Percentiles rank a stretch among this genome's conserved stretches.
Evolutionary conservation across 2,329 filamentous ascomycete species (phyloP).

Genomic region (Podosphaera aphanis): DNA sequence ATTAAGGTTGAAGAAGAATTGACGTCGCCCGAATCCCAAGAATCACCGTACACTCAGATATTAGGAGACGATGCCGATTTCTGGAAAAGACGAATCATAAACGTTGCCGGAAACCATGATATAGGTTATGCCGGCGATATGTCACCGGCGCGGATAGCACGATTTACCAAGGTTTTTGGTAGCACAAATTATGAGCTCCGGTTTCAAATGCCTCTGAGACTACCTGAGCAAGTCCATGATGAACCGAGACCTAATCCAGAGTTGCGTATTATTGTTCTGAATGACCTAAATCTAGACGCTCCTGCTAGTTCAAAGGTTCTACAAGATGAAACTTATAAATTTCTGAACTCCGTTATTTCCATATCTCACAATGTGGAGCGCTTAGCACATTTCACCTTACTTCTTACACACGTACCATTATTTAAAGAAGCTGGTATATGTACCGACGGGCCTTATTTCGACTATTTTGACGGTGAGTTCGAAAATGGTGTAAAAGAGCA

Average conservation of each 20-base stretch:
- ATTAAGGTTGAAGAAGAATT: slow-evolving; percentile 36
- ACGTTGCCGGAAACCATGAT: slow-evolving; percentile 86
- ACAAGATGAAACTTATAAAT: slow-evolving; percentile 55
- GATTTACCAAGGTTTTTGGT: slow-evolving; percentile 72
- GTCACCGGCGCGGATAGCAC: slow-evolving; percentile 44
- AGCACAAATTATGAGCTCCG: slow-evolving; percentile 75
- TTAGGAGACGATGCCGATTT: slow-evolving; percentile 21
- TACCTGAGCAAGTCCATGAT: slow-evolving; percentile 21
- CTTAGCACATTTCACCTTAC: slow-evolving; percentile 48
- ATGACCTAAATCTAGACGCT: slow-evolving; percentile 81
- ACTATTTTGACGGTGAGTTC: slow-evolving; percentile 43
- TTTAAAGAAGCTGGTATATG: slow-evolving; percentile 67
- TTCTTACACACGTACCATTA: slow-evolving; percentile 80
- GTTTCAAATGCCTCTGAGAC: slow-evolving; percentile 33
- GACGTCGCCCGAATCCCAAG: slow-evolving; percentile 23
- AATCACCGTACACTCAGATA: slow-evolving; percentile 15
- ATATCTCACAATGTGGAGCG: slow-evolving; percentile 36
- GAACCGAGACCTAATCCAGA: slow-evolving; percentile 32
- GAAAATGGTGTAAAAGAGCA: slow-evolving; percentile 66
- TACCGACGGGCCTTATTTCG: slow-evolving; percentile 62
- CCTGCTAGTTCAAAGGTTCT: slow-evolving; percentile 45
- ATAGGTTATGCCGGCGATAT: slow-evolving; percentile 90
- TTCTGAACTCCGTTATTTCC: slow-evolving; percentile 46
- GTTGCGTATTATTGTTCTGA: slow-evolving; percentile 64
- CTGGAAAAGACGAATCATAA: slow-evolving; percentile 64